Percentiles rank a stretch among this genome's conserved stretches.
Conservation (phyloP, 305 asterid species). For the Fraxinus albicans region DNA sequence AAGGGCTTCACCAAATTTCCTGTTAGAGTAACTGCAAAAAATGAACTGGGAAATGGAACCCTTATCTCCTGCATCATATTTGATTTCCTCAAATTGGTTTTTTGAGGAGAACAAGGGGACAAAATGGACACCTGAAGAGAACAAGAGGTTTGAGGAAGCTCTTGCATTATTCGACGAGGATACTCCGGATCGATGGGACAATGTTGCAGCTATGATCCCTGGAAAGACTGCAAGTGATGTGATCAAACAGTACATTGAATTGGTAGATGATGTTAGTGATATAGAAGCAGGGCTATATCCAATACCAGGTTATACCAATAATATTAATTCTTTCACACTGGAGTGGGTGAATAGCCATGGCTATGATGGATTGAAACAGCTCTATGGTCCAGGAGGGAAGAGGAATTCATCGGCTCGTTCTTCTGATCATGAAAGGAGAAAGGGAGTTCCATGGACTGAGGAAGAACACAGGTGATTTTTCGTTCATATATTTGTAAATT, state of each 20-base stretch:
- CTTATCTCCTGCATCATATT: constrained; percentile 39
- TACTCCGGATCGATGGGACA: constrained; percentile 87
- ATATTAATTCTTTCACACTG: constrained; percentile 48
- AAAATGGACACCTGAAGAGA: constrained; percentile 81
- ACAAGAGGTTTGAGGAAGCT: constrained; percentile 79
- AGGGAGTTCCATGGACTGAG: constrained; percentile 94
- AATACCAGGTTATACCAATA: constrained; percentile 54
- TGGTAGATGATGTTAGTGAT: constrained; percentile 69
- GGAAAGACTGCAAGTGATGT: constrained; percentile 78
- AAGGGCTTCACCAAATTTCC: background rate
- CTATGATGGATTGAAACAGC: constrained; percentile 33
- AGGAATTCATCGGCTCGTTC: constrained; percentile 38
- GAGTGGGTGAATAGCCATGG: constrained; percentile 57
- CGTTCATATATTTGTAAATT: background rate
- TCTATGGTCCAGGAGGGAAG: constrained; percentile 30
- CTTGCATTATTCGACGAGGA: constrained; percentile 77
- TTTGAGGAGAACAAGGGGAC: constrained; percentile 46
- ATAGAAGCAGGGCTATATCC: constrained; percentile 89
- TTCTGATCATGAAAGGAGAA: constrained; percentile 70
- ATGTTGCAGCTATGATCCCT: constrained; percentile 87
- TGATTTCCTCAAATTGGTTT: constrained; percentile 47
- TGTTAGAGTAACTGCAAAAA: background rate
- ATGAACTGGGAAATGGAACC: constrained; percentile 61
- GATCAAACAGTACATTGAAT: constrained; percentile 63
- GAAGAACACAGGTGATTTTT: constrained; percentile 78